Conservation (phyloP, 768 basidiomycete genomes). For the Austroboletus eburneus region DNA sequence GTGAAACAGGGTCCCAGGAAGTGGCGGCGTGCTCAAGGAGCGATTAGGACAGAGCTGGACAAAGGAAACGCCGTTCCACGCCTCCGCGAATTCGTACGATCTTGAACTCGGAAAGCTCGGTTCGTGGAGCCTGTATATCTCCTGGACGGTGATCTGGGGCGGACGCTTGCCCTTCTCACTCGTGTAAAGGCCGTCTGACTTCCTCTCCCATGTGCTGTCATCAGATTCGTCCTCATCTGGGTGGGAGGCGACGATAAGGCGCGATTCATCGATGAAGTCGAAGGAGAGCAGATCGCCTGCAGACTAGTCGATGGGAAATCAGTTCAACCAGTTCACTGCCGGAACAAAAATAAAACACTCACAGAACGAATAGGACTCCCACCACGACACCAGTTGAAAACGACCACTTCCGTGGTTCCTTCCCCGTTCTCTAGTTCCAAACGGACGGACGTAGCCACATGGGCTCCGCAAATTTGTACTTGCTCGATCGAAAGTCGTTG, state of each 20-base stretch:
- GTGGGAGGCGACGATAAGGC: constrained; percentile 24
- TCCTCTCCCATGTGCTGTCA: constrained; percentile 28
- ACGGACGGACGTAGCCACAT: constrained; percentile 25
- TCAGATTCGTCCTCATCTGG: constrained; percentile 33
- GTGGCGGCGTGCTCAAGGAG: constrained; percentile 35
- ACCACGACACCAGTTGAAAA: constrained; percentile 30
- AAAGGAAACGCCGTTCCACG: constrained; percentile 42
- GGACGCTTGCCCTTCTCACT: constrained; percentile 30
- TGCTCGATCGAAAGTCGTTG: constrained; percentile 30
- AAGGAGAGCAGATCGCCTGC: constrained; percentile 30
- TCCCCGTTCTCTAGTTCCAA: constrained; percentile 31
- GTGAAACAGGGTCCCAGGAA: constrained; percentile 50
- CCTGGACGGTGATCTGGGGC: constrained; percentile 25
- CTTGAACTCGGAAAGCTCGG: constrained; percentile 11
- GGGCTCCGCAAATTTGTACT: constrained; percentile 25
- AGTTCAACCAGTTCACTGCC: not conserved
- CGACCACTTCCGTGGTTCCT: constrained; percentile 27
- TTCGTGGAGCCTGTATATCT: constrained; percentile 14
- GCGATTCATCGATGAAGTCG: constrained; percentile 26
- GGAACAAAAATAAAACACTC: constrained; percentile 2
- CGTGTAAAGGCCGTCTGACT: constrained; percentile 29
- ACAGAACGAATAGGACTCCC: constrained; percentile 27
- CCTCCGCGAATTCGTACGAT: constrained; percentile 51
- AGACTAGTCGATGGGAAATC: constrained; percentile 13
- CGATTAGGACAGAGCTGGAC: constrained; percentile 49